Conservation (phyloP, 768 basidiomycete genomes). For the Mycena polygramma region DNA sequence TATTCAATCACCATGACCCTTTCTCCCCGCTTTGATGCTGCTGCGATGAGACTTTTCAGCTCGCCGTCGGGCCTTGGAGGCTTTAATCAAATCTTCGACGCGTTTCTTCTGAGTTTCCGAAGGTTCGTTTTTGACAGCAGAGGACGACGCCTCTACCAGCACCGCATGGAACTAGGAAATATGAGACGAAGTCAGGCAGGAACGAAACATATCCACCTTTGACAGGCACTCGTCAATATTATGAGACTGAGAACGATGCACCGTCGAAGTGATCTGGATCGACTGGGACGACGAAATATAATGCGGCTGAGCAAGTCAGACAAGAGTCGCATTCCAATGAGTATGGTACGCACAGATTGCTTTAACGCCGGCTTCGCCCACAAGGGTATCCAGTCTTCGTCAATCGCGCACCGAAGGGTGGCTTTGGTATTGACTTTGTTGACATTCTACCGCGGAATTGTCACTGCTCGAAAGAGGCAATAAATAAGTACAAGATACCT, state of each 20-base stretch:
- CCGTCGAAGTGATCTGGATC: slow-evolving; percentile 76
- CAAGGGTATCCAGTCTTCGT: slow-evolving; percentile 74
- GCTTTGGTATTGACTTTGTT: slow-evolving; percentile 93
- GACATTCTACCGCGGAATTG: slow-evolving; percentile 68
- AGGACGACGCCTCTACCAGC: slow-evolving; percentile 61
- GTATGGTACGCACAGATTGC: slow-evolving; percentile 57
- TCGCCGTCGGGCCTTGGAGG: slow-evolving; percentile 61
- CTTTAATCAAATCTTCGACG: slow-evolving; percentile 59
- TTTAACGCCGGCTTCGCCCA: slow-evolving; percentile 70
- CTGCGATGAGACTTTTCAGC: slow-evolving; percentile 54
- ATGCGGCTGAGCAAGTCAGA: slow-evolving; percentile 58
- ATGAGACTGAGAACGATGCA: slow-evolving; percentile 81
- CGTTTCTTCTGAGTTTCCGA: slow-evolving; percentile 69
- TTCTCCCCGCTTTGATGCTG: slow-evolving; percentile 28
- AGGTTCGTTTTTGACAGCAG: slow-evolving; percentile 64
- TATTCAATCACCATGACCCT: slow-evolving; percentile 24
- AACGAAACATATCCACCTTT: slow-evolving; percentile 60
- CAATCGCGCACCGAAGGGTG: slow-evolving; percentile 69
- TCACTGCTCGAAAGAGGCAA: not conserved
- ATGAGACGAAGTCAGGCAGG: slow-evolving; percentile 1
- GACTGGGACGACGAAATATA: slow-evolving; percentile 78
- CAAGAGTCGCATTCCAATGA: not conserved
- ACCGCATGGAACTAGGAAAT: slow-evolving; percentile 64
- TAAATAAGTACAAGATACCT: slow-evolving; percentile 58
- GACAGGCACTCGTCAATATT: slow-evolving; percentile 80